Conservation (phyloP, 306 rosid species). For the Prunus armeniaca region DNA sequence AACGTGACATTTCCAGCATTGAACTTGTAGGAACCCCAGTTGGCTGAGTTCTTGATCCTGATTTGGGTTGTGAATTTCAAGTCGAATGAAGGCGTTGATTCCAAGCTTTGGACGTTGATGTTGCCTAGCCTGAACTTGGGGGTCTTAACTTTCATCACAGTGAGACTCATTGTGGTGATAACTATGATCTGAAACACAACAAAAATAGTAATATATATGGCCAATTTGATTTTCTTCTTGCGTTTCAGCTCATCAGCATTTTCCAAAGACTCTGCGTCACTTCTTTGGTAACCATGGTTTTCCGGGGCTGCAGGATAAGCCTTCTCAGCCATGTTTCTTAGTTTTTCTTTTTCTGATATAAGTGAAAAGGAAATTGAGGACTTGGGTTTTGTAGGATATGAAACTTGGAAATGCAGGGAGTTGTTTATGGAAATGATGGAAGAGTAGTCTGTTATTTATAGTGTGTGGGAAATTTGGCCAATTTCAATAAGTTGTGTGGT, state of each 20-base stretch:
- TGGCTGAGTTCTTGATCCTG: constrained; percentile 1
- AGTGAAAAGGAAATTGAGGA: not conserved
- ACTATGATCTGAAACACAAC: not conserved
- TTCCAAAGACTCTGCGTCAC: not conserved
- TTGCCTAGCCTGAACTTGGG: not conserved
- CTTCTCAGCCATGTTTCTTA: constrained; percentile 14
- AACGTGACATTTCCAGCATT: not conserved
- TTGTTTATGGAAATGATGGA: not conserved
- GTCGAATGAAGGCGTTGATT: not conserved
- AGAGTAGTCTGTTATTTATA: not conserved
- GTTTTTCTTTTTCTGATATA: not conserved
- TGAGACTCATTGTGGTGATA: not conserved
- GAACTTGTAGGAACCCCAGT: constrained; percentile 13
- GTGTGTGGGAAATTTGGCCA: not conserved
- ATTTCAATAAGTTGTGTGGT: not conserved
- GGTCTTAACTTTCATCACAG: not conserved
- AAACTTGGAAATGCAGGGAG: not conserved
- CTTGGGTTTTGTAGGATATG: not conserved
- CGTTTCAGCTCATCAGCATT: not conserved
- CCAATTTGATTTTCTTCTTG: not conserved
- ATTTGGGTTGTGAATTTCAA: constrained; percentile 3
- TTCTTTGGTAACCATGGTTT: not conserved
- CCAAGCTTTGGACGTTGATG: not conserved
- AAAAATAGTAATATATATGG: not conserved
- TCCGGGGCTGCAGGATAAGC: not conserved